phyloP scores from a whole-genome alignment of 116 monocot genomes.

The Papilionanthe hybrid region DNA sequence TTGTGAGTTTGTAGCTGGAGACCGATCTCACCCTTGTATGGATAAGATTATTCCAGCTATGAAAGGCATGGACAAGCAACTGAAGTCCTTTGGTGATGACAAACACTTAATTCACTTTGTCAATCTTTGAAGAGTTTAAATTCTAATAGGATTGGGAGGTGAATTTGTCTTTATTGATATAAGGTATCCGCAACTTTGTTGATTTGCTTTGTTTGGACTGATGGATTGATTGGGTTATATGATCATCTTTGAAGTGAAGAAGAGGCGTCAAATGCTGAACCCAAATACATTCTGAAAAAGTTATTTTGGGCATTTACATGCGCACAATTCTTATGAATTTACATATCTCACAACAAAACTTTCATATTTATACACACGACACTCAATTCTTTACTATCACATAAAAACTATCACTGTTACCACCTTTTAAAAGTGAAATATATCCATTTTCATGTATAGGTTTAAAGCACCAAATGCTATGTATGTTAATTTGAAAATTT shows the following conservation, averaged over 20 bases:
- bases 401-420: too few relatives aligned
- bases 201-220: neutral
- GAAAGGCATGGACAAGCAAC: slow-evolving; percentile 16
- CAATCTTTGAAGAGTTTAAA: neutral
- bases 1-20: slow-evolving; percentile 31
- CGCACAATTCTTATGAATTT: too few relatives aligned
- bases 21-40: slow-evolving; percentile 17
- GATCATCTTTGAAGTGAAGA: neutral
- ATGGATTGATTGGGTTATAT: neutral
- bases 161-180: neutral
- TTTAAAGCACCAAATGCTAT: too few relatives aligned
- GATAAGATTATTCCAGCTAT: slow-evolving; percentile 10
- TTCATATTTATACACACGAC: too few relatives aligned
- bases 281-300: neutral
- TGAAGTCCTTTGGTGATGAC: slow-evolving; percentile 19
- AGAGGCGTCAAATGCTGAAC: neutral
- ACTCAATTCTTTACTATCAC: too few relatives aligned
- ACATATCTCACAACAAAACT: too few relatives aligned
- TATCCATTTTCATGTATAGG: too few relatives aligned
- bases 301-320: too few relatives aligned
- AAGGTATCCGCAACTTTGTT: neutral
- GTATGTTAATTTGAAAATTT: too few relatives aligned
- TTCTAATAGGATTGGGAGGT: neutral
- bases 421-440: too few relatives aligned
- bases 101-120: neutral